These are phyloP conservation scores for Tricholoma hemisulphureum DNA, from an alignment of 768 basidiomycete species.

Conservation along the genomic window DNA sequence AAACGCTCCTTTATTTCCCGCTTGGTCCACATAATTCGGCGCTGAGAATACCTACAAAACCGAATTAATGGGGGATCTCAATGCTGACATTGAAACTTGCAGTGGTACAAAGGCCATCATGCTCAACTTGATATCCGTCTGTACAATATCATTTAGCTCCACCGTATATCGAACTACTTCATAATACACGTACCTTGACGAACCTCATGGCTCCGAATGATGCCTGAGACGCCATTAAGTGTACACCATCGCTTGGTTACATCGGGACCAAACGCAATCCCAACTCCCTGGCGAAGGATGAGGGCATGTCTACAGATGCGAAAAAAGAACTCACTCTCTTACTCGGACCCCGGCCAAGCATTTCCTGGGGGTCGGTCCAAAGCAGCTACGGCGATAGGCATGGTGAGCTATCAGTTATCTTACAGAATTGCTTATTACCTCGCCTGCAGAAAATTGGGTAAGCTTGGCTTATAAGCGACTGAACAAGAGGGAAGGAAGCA, in stretches of 20 bases:
- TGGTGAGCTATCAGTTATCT: not conserved
- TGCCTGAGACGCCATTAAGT: conserved; percentile 79
- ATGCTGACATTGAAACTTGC: conserved; percentile 38
- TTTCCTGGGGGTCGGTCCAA: conserved; percentile 95
- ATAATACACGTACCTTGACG: conserved; percentile 62
- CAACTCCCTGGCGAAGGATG: conserved; percentile 70
- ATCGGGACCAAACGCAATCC: conserved; percentile 93
- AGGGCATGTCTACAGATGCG: conserved; percentile 10
- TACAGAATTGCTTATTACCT: conserved; percentile 43
- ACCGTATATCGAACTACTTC: not conserved
- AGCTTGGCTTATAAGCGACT: conserved; percentile 8
- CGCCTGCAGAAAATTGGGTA: conserved; percentile 41
- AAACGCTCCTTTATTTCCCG: conserved; percentile 89
- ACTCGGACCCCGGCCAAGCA: conserved; percentile 88
- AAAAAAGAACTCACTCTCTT: conserved; percentile 67
- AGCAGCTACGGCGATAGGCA: conserved; percentile 54
- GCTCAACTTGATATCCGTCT: conserved; percentile 95
- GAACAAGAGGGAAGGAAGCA: conserved; percentile 13
- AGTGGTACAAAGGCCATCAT: conserved; percentile 91
- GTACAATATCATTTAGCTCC: conserved; percentile 7
- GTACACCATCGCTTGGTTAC: conserved; percentile 89
- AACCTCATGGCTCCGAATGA: conserved; percentile 96
- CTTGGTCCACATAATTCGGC: conserved; percentile 93
- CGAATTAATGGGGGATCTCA: conserved; percentile 7
- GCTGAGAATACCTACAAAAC: conserved; percentile 78